These are phyloP conservation scores for Postia placenta DNA, from an alignment of 768 basidiomycete species.

Conservation along the genomic window DNA sequence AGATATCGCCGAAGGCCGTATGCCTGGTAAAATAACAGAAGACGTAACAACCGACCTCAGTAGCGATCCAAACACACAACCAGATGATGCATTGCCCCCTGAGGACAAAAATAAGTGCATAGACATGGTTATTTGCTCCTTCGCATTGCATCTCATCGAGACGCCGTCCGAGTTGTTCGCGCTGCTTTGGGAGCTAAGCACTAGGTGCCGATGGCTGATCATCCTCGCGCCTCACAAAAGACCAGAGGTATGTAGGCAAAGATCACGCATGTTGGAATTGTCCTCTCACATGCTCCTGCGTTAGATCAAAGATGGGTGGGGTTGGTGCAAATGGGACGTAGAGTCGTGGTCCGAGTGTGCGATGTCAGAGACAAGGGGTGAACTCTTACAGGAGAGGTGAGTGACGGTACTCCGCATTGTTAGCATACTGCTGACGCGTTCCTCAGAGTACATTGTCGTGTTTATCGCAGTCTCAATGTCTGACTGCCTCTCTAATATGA, in stretches of 20 bases:
- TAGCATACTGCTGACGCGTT: not conserved
- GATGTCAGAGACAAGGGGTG: conserved; percentile 36
- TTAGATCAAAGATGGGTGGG: conserved; percentile 63
- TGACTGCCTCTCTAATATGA: not conserved
- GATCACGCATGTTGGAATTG: not conserved
- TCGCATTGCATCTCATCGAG: conserved; percentile 66
- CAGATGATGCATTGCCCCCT: no score
- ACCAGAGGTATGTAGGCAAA: conserved; percentile 45
- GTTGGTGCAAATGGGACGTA: conserved; percentile 57
- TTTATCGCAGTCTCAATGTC: conserved; percentile 39
- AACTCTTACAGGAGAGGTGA: conserved; percentile 45
- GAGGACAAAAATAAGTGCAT: no score
- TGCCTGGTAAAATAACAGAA: conserved; percentile 31
- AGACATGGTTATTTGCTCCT: conserved; percentile 69
- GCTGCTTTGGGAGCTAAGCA: conserved; percentile 58
- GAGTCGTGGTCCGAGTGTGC: conserved; percentile 38
- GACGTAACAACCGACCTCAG: no score
- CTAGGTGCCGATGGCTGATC: conserved; percentile 57
- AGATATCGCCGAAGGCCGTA: conserved; percentile 51
- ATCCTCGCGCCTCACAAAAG: conserved; percentile 73
- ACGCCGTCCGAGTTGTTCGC: conserved; percentile 56
- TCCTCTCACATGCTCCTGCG: not conserved
- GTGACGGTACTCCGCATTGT: conserved; percentile 3
- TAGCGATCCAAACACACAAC: no score
- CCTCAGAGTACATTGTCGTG: conserved; percentile 46